Percentiles rank a stretch among this genome's conserved stretches.
These are phyloP conservation scores for Mikania micrantha DNA, from an alignment of 129 eudicot genomes.

Conservation along the genomic window DNA sequence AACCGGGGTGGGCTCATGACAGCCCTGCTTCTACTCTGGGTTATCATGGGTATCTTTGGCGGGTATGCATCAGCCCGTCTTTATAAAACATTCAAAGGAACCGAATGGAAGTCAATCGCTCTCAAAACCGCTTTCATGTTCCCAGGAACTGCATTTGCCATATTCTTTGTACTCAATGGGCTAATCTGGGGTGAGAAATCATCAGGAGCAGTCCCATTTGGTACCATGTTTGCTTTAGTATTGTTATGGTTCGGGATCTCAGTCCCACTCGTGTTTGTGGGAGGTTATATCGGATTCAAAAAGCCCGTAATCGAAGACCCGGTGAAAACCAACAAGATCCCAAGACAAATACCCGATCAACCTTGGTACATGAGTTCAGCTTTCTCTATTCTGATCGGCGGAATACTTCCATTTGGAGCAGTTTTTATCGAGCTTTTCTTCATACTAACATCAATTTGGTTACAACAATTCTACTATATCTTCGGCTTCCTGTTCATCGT, in stretches of 20 bases:
- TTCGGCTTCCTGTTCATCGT: slow-evolving; percentile 74
- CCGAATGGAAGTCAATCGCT: slow-evolving; percentile 62
- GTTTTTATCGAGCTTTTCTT: slow-evolving; percentile 73
- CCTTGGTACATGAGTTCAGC: slow-evolving; percentile 78
- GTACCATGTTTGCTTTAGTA: slow-evolving; percentile 69
- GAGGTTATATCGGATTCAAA: slow-evolving; percentile 58
- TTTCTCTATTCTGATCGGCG: slow-evolving; percentile 69
- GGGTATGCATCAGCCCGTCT: slow-evolving; percentile 69
- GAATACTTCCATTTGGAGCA: slow-evolving; percentile 64
- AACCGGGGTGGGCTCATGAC: slow-evolving; percentile 78
- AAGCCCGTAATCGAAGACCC: slow-evolving; percentile 61
- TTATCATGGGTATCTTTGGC: slow-evolving; percentile 70
- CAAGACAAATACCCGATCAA: slow-evolving; percentile 74
- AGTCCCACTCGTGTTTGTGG: slow-evolving; percentile 65
- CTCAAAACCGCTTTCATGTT: slow-evolving; percentile 62
- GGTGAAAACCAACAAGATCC: slow-evolving; percentile 68
- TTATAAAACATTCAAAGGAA: slow-evolving; percentile 65
- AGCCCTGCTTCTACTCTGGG: slow-evolving; percentile 69
- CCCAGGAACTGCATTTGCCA: slow-evolving; percentile 48
- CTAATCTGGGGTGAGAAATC: slow-evolving; percentile 72
- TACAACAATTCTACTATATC: slow-evolving; percentile 63
- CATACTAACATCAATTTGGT: slow-evolving; percentile 69
- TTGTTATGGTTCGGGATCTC: slow-evolving; percentile 74
- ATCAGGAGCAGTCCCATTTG: slow-evolving; percentile 71
- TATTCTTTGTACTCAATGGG: slow-evolving; percentile 54